Conservation (phyloP, 225 moss, liverwort and hornwort species). For the Lunularia cruciata region DNA sequence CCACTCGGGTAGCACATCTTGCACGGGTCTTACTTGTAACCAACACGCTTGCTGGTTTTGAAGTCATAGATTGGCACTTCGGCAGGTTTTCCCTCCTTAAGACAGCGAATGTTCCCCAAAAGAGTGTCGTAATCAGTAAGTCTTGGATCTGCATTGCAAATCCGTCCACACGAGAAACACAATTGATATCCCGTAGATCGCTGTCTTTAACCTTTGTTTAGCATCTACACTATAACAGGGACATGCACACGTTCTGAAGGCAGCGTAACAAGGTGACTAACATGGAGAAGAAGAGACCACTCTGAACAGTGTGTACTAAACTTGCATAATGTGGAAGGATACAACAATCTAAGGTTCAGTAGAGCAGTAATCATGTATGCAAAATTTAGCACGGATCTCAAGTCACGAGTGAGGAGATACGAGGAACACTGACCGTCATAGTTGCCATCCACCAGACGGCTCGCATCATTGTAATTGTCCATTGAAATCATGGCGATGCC, state of each 20-base stretch:
- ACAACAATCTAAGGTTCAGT: neutral
- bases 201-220: no score
- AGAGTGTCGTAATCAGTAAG: slow-evolving; percentile 60
- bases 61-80: slow-evolving; percentile 56
- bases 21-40: slow-evolving; percentile 46
- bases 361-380: neutral
- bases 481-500: slow-evolving; percentile 54
- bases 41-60: slow-evolving; percentile 50
- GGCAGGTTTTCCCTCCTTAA: slow-evolving; percentile 40
- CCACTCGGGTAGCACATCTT: neutral
- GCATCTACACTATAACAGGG: neutral
- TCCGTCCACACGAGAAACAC: neutral
- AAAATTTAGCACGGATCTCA: neutral
- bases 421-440: slow-evolving; percentile 47
- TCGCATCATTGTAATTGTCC: slow-evolving; percentile 64
- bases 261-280: neutral
- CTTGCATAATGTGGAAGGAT: neutral
- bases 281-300: neutral
- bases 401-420: neutral
- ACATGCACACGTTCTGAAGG: neutral
- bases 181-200: no score
- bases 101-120: slow-evolving; percentile 40
- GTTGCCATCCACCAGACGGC: slow-evolving; percentile 58
- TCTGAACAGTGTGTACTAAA: neutral
- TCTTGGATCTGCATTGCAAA: slow-evolving; percentile 43